A percentile compares a stretch with the other conserved stretches of the same genome.
phyloP scores from a whole-genome alignment of 169 alveolate genomes.

The Theileria parva region DNA sequence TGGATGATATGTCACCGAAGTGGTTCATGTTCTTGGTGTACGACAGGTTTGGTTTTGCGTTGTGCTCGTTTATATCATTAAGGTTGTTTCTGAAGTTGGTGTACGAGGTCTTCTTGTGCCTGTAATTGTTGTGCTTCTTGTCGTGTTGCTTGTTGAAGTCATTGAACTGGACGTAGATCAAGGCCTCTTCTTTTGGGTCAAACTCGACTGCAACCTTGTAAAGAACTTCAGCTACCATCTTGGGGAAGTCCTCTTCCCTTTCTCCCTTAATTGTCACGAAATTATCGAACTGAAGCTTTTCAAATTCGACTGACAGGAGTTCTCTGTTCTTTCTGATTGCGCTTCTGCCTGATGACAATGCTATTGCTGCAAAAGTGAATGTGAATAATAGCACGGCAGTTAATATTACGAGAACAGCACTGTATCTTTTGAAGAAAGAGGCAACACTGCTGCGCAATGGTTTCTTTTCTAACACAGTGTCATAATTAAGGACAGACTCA shows the following conservation, averaged over 20 bases:
- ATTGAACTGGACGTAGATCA: conserved; percentile 25
- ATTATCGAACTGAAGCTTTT: conserved; percentile 34
- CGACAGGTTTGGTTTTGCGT: conserved; percentile 16
- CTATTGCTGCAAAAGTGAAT: conserved; percentile 11
- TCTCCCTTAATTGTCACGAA: conserved; percentile 35
- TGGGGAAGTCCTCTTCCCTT: conserved; percentile 34
- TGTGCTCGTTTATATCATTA: conserved; percentile 31
- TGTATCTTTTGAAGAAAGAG: conserved; percentile 9
- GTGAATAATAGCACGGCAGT: conserved; percentile 17
- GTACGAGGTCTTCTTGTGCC: conserved; percentile 29
- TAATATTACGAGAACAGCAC: neutral
- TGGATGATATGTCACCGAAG: conserved; percentile 60
- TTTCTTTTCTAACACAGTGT: neutral
- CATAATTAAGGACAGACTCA: conserved; percentile 23
- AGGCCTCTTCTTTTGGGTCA: conserved; percentile 5
- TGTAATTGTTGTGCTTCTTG: conserved; percentile 6
- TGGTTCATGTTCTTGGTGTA: conserved; percentile 53
- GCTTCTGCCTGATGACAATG: conserved; percentile 3
- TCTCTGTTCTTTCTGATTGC: neutral
- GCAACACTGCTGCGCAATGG: neutral
- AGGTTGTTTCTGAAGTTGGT: conserved; percentile 22
- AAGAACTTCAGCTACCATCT: conserved; percentile 30
- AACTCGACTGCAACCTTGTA: neutral
- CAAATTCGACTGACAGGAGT: neutral
- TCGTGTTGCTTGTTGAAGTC: conserved; percentile 30